Base-by-base conservation (phyloP, 139 green algal species). In the Picochlorum sp. region DNA sequence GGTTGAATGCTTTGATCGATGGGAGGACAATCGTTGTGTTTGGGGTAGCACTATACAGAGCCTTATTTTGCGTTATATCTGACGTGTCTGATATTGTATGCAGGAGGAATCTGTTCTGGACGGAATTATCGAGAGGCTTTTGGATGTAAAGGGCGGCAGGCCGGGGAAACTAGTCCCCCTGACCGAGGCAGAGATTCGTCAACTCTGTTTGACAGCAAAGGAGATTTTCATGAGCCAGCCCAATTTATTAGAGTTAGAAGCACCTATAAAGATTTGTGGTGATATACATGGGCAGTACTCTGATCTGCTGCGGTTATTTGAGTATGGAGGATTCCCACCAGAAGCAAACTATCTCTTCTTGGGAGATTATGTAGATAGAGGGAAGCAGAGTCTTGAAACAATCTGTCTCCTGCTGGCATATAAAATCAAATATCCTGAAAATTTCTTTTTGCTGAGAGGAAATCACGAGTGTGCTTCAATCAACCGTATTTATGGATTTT, bases 401-500 rank as follows among this genome's bases (percentile, higher is more conserved):
- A 99, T 99, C 57, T 98, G 92, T 77, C 77, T 99, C 69, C 77
- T 99, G 37, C 81, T 99, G 21, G 86, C 94, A 1, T 98, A 98
- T 82, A 99, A 99, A 89, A 90, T 95, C 70, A 99, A 99, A 73
- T 99, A 98, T 77, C 94, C 94, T 6, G 94, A 99, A 73, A 99
- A 99, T 80, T 99, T 99, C 65, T 99, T 99, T 76, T 72, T 99
- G 63, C 74, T 99, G 65, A 80, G 94, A 16, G 94, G 94, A 45
- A 98, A 98, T 75, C 90, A 97, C 67, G 90, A 97, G 73, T 97
- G 90, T 67, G 92, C 94, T 16, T 96, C 86, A 38, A 99, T 99
- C 75, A 98, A 97, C 71, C 81, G 94, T 38, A 99, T 99, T 61
- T 99, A 99, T 71, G 94, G 94, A 44, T 99, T 99, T 66, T 99